Base-by-base conservation (phyloP, 148 eudicot species). In the Cornus suecica region DNA sequence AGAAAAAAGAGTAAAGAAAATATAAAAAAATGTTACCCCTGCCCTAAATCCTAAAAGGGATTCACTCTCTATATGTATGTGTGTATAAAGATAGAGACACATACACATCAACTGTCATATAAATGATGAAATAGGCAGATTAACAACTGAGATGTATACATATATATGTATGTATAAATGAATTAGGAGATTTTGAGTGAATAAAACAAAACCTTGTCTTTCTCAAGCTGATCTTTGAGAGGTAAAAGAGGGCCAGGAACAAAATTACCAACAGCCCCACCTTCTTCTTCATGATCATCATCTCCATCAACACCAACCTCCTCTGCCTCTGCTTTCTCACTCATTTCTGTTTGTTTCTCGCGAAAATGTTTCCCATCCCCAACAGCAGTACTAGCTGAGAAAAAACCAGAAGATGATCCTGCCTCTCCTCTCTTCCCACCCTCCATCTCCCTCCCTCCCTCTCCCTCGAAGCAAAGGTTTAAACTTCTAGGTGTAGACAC, bases 171-270 rank as follows among this genome's bases (percentile, higher is more conserved):
- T 26, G 10, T 2, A 34, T 20, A 1, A n/a, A 8, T 1, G 2
- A 74, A 8, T 1, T 0, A 74, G 18, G 48, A 32, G 5, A 70
- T 0, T 16, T 11, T 26, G 62, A 45, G 37, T 32, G 37, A 32
- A 8, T 0, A 45, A 65, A 32, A 26, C 5, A 10, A 48, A 71
- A 89, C 93, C 93, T 87, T 85, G 83, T 89, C 93, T 76, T 85
- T 87, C 25, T 89, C 86, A 85, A 89, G 86, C 78, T 89, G 90
- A 29, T 82, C 87, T 74, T 77, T 83, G 66, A 89, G 90, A 75
- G 93, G 90, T 71, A 89, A 79, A 78, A 86, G 90, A 85, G 93
- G 93, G 45, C 85, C 77, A 78, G 90, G 89, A 63, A 85, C 86
- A 76, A 89, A 89, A 27, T 80, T 25, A 42, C 58, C 80, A 77